Evolutionary conservation across 371 early-diverging fungal species (phyloP).

Genomic region (Mortierella sp.): DNA sequence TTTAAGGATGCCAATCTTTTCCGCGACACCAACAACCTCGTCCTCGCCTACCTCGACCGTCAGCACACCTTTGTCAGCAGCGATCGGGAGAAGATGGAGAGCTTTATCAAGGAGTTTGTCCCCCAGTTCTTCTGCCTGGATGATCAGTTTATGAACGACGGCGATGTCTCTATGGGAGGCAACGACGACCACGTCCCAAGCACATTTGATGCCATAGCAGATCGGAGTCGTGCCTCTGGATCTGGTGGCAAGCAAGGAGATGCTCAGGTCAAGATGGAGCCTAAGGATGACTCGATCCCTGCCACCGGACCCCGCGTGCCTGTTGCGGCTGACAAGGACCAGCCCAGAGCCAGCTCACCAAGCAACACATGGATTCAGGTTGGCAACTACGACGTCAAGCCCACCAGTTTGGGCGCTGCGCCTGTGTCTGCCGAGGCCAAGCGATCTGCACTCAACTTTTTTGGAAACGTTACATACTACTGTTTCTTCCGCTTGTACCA

Average conservation of each 20-base stretch:
- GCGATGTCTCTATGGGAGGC: constrained; percentile 59
- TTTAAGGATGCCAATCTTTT: constrained; percentile 76
- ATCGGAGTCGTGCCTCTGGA: constrained; percentile 50
- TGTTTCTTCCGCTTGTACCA: constrained; percentile 92
- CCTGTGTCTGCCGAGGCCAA: constrained; percentile 41
- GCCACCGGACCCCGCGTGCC: constrained; percentile 53
- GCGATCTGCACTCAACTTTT: constrained; percentile 65
- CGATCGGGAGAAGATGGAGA: constrained; percentile 80
- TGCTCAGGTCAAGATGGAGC: constrained; percentile 69
- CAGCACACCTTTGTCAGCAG: constrained; percentile 69
- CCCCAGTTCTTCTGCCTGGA: constrained; percentile 79
- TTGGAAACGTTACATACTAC: constrained; percentile 86
- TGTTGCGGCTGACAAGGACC: constrained; percentile 46
- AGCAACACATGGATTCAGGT: constrained; percentile 58
- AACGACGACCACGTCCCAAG: constrained; percentile 49
- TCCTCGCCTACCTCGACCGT: constrained; percentile 67
- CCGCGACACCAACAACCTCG: constrained; percentile 74
- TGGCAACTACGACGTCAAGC: constrained; percentile 57
- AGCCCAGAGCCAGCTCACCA: constrained; percentile 33
- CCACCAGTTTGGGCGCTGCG: constrained; percentile 41
- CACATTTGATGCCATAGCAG: constrained; percentile 32
- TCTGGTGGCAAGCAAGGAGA: constrained; percentile 57
- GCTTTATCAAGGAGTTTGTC: constrained; percentile 84
- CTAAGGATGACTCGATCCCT: constrained; percentile 56
- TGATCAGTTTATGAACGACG: constrained; percentile 58